phyloP scores from a whole-genome alignment of 306 rosid species.

The Cucurbita moschata region DNA sequence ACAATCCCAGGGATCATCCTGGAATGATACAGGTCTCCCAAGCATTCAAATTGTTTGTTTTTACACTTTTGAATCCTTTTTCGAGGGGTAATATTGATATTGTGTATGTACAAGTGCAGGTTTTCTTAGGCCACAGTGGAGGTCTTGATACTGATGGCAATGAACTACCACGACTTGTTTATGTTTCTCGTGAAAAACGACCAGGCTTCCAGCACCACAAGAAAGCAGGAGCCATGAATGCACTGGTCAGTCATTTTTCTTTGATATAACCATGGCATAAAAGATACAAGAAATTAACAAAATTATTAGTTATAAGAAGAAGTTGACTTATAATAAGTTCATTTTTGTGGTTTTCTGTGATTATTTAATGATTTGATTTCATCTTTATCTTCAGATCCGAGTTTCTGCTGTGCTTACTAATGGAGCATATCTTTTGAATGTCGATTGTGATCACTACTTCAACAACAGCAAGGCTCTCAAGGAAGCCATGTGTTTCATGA shows the following conservation, averaged over 20 bases:
- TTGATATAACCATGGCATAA: neutral
- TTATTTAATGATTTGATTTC: neutral
- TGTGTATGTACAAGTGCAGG: conserved; percentile 35
- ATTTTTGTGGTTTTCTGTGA: neutral
- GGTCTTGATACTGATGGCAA: conserved; percentile 98
- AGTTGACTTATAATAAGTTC: neutral
- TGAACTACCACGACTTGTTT: conserved; percentile 98
- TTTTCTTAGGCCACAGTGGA: conserved; percentile 95
- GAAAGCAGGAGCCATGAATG: conserved; percentile 99
- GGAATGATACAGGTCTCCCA: conserved; percentile 91
- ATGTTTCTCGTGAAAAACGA: conserved; percentile 99
- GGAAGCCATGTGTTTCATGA: conserved; percentile 99
- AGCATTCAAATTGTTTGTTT: neutral
- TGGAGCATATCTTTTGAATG: conserved; percentile 90
- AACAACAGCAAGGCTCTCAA: conserved; percentile 95
- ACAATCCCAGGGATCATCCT: conserved; percentile 97
- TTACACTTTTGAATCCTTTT: conserved; percentile 1
- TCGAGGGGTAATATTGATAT: conserved; percentile 6
- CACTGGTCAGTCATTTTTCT: conserved; percentile 51
- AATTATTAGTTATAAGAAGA: neutral
- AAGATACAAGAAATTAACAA: neutral
- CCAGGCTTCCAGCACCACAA: conserved; percentile 99
- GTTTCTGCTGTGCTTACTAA: conserved; percentile 97
- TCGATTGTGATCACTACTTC: conserved; percentile 98
- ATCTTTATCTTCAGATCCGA: conserved; percentile 56